Conservation (phyloP, 192 early-diverging fungal genomes). For the Coemansia furcata region DNA sequence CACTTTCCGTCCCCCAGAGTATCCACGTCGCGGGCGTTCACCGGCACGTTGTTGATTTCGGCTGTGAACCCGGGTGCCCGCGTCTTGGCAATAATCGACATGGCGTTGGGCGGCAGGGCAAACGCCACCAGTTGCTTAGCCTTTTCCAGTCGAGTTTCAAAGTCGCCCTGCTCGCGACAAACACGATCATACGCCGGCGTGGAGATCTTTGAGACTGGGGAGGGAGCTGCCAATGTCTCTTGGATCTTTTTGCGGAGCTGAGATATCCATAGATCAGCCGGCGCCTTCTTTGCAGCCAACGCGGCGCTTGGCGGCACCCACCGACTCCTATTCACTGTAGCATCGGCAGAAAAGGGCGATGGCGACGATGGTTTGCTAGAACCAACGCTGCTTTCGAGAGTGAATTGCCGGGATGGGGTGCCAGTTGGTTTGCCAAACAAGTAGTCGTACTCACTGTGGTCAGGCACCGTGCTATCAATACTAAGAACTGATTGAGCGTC, state of each 20-base stretch:
- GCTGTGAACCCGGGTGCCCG: conserved; percentile 12
- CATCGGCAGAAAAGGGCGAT: not conserved
- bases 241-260: conserved; percentile 44
- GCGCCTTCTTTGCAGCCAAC: not conserved
- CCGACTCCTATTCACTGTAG: not conserved
- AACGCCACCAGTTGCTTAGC: conserved; percentile 14
- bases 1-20: conserved; percentile 74
- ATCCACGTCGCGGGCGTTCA: conserved; percentile 61
- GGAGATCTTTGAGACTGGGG: not conserved
- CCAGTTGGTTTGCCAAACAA: not conserved
- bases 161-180: conserved; percentile 11
- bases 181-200: conserved; percentile 45
- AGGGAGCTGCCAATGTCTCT: conserved; percentile 22
- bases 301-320: not conserved
- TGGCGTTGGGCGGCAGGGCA: conserved; percentile 30
- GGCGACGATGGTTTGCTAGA: not conserved
- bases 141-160: conserved; percentile 31
- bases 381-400: conserved; percentile 1
- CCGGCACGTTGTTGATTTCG: conserved; percentile 56
- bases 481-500: conserved; percentile 32
- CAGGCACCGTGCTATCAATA: conserved; percentile 27
- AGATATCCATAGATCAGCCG: conserved; percentile 32
- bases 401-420: not conserved
- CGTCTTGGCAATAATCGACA: conserved; percentile 14
- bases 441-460: conserved; percentile 6